Evolutionary conservation across 78 protist genomes (phyloP).

Genomic region (Corallochytrium limacisporum): DNA sequence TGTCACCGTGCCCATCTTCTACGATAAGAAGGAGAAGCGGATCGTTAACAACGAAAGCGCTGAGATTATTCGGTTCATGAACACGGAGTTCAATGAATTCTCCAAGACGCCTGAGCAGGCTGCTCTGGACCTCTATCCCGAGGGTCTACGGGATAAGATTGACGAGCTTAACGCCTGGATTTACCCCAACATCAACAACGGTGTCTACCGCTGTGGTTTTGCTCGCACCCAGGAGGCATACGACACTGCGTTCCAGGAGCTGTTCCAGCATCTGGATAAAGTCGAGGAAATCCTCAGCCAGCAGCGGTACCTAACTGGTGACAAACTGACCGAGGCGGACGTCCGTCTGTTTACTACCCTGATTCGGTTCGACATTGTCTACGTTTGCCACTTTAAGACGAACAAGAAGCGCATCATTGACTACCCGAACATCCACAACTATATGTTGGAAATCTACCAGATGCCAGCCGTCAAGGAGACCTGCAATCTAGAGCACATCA

Average conservation of each 20-base stretch:
- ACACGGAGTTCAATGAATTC: conserved; percentile 47
- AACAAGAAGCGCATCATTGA: conserved; percentile 37
- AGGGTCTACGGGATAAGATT: not conserved
- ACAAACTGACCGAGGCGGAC: conserved; percentile 66
- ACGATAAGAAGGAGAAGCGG: not conserved
- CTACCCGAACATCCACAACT: conserved; percentile 50
- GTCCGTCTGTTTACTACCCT: conserved; percentile 67
- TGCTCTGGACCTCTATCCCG: conserved; percentile 66
- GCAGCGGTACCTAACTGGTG: conserved; percentile 37
- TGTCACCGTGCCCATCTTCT: not conserved
- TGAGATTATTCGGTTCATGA: conserved; percentile 64
- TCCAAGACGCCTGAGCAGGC: conserved; percentile 26
- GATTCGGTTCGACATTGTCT: conserved; percentile 71
- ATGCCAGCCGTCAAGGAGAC: not conserved
- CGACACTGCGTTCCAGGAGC: conserved; percentile 22
- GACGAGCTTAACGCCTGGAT: conserved; percentile 48
- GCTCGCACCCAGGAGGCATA: conserved; percentile 53
- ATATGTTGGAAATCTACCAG: conserved; percentile 48
- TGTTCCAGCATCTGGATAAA: conserved; percentile 48
- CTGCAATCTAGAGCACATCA: conserved; percentile 56
- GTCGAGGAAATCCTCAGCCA: conserved; percentile 44
- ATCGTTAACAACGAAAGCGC: conserved; percentile 77
- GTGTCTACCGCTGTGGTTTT: conserved; percentile 74
- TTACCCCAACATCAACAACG: conserved; percentile 45
- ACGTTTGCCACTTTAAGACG: conserved; percentile 59